These are phyloP conservation scores for Cydonia oblonga DNA, from an alignment of 331 rosid species.

Conservation along the genomic window DNA sequence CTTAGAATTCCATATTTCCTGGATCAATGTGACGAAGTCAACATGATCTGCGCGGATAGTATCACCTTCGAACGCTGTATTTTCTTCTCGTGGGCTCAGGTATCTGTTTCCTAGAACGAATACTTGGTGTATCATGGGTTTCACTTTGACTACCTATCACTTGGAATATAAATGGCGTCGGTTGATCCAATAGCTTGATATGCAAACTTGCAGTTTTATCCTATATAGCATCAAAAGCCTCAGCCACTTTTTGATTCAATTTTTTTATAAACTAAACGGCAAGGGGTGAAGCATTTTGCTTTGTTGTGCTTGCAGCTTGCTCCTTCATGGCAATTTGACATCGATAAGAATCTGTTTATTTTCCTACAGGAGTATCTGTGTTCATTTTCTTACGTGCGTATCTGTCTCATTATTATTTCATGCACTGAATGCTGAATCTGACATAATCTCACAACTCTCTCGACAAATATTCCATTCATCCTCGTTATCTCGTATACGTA, in stretches of 20 bases:
- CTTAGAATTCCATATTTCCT: neutral
- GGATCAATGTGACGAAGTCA: neutral
- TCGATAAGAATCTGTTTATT: no score
- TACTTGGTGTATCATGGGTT: neutral
- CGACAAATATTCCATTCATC: neutral
- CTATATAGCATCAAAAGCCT: neutral
- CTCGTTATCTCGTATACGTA: no score
- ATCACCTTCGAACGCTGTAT: neutral
- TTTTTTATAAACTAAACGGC: no score
- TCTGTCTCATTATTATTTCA: neutral
- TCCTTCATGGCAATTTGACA: neutral
- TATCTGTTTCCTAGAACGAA: neutral
- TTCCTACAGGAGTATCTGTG: neutral
- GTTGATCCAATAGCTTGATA: neutral
- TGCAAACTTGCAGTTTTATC: neutral
- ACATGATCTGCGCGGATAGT: neutral
- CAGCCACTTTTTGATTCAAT: neutral
- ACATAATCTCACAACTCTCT: neutral
- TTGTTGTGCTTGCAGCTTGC: neutral
- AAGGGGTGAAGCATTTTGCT: no score
- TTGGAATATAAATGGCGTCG: neutral
- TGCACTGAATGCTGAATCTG: neutral
- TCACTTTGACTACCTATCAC: neutral
- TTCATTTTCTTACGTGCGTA: neutral
- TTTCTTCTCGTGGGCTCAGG: neutral